Evolutionary conservation across 2,329 filamentous ascomycete genomes (phyloP).

Genomic region (Neofusicoccum parvum): DNA sequence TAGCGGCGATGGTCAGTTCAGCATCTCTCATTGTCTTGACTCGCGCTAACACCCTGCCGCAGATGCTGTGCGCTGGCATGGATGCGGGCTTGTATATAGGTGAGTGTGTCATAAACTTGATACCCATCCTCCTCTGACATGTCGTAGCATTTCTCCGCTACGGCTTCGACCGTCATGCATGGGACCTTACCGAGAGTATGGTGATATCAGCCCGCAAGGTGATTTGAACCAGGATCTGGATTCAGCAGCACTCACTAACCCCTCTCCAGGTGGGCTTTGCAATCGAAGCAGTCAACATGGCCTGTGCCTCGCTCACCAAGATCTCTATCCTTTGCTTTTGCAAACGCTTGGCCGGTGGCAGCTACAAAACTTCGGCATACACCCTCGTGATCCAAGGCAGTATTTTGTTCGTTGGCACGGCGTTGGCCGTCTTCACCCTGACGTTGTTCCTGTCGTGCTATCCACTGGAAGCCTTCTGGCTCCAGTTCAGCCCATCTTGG

Average conservation of each 20-base stretch:
- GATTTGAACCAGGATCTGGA: too few species aligned
- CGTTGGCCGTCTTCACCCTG: constrained; percentile 41
- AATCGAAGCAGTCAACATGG: constrained; percentile 31
- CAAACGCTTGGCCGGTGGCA: constrained; percentile 41
- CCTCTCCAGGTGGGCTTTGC: constrained; percentile 25
- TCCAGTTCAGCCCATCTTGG: constrained; percentile 34
- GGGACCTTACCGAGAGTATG: not conserved
- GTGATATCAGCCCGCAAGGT: not conserved
- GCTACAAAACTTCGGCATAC: constrained; percentile 36
- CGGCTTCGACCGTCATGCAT: constrained; percentile 16
- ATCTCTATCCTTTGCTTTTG: constrained; percentile 46
- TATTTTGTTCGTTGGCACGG: constrained; percentile 43
- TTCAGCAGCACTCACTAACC: not conserved
- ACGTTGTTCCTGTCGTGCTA: constrained; percentile 41
- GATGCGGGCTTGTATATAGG: not conserved
- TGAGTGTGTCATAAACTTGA: not conserved
- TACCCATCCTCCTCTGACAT: not conserved
- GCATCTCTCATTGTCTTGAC: not conserved
- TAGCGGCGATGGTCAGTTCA: not conserved
- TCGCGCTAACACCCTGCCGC: not conserved
- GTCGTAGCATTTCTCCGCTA: not conserved
- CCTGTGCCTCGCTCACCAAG: constrained; percentile 33
- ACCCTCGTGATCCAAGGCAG: constrained; percentile 40
- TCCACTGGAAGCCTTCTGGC: constrained; percentile 46
- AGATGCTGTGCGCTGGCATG: not conserved